phyloP scores from a whole-genome alignment of 441 rosid genomes.

The Omphalea diandra region DNA sequence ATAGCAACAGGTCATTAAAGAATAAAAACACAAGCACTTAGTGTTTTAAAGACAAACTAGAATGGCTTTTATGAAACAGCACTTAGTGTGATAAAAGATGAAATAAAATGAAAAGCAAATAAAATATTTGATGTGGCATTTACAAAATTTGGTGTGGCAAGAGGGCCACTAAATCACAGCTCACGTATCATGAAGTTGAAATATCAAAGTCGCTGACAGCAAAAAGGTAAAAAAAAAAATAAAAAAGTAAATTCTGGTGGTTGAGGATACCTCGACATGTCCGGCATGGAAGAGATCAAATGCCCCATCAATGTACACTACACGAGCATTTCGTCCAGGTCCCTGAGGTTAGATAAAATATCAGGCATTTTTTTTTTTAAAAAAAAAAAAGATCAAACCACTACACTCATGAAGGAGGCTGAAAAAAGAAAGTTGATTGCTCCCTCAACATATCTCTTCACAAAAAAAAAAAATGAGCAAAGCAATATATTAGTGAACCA shows the following conservation, averaged over 20 bases:
- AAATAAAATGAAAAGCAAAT: not conserved
- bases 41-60: too few species aligned
- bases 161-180: slow-evolving; percentile 4
- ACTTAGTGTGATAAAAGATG: not conserved
- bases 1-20: not conserved
- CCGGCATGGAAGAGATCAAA: slow-evolving; percentile 98
- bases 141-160: not conserved
- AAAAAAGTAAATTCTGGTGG: not conserved
- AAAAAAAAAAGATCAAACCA: slow-evolving; percentile 11
- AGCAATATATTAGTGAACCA: not conserved
- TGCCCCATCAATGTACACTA: slow-evolving; percentile 88
- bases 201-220: not conserved
- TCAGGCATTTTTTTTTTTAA: not conserved
- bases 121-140: not conserved
- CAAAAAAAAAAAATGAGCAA: not conserved
- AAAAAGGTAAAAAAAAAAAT: not conserved
- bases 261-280: slow-evolving; percentile 78
- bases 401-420: not conserved
- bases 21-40: not conserved
- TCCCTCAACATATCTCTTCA: not conserved
- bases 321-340: slow-evolving; percentile 79
- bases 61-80: not conserved
- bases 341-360: slow-evolving; percentile 47
- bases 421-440: not conserved
- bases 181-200: not conserved